Percentiles rank a stretch among this genome's conserved stretches.
These are phyloP conservation scores for Diplotaxis tenuifolia DNA, from an alignment of 345 rosid genomes.

Conservation along the genomic window DNA sequence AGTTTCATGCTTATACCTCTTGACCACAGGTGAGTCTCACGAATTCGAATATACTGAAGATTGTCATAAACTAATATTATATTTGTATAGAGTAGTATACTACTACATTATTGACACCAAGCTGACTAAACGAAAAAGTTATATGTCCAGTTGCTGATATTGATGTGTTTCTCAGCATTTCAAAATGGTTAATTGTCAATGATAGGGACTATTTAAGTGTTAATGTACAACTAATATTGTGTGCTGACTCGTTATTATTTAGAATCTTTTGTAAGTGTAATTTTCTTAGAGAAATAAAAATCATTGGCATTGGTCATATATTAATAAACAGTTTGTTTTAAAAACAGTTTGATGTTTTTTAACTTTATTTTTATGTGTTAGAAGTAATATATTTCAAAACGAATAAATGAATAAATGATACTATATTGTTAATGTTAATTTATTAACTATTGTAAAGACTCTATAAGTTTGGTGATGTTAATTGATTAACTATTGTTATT, in stretches of 20 bases:
- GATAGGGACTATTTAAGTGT: slow-evolving; percentile 21
- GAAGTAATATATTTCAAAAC: not conserved
- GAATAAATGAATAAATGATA: too few species aligned
- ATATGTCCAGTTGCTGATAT: not conserved
- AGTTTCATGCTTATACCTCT: not conserved
- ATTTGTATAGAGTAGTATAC: not conserved
- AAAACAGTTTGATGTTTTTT: not conserved
- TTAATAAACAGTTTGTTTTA: not conserved
- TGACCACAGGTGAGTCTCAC: slow-evolving; percentile 6
- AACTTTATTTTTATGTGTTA: not conserved
- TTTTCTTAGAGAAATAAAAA: not conserved
- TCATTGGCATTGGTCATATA: not conserved
- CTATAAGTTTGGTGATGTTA: not conserved
- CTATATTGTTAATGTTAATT: too few species aligned
- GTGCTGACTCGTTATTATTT: not conserved
- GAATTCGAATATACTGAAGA: not conserved
- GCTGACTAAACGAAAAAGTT: not conserved
- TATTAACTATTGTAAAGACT: not conserved
- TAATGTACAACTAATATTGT: slow-evolving; percentile 13
- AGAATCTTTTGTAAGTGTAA: not conserved
- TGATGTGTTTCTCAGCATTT: not conserved
- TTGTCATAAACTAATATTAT: not conserved
- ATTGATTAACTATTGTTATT: not conserved
- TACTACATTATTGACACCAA: not conserved
- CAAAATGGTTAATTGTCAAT: slow-evolving; percentile 3